Evolutionary conservation across 371 early-diverging fungal species (phyloP), one percentile per base, ranked within the genome.

Genomic region (Thermomucor indicae-seudaticae): DNA sequence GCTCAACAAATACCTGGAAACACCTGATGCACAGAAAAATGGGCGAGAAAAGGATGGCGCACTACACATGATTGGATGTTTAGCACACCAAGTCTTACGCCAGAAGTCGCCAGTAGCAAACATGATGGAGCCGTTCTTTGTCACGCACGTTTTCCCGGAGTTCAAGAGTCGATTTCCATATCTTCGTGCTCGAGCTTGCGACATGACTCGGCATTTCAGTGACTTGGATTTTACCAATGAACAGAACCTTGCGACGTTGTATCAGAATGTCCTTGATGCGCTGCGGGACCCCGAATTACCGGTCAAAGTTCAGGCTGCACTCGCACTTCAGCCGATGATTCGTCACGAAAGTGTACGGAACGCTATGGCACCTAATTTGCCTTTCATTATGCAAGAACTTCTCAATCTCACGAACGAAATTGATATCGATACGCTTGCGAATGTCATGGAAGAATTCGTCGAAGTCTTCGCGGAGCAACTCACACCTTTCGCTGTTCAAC

Each of bases 11-110:
- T 70, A 75, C 42, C 22, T 76, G 49, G 77, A 79, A 45, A 63
- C 78, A 12, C 77, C 86, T 6, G 78, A 67, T 20, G 86, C 85
- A 17, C 69, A 80, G 40, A 80, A 84, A 65, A 75, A 87, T 52
- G 86, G 85, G n/a, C 72, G 75, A 14, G 78, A 81, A 17, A 95
- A 95, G 75, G 91, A 93, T 64, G 94, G 93, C 51, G 93, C 92
- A 1, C 65, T 97, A 25, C 72, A 73, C 47, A 91, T 95, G 87
- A 86, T 95, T 62, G 77, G 82, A 3, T 65, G 78, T 12, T 64
- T 92, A 14, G 72, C 85, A 17, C 72, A 79, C 37, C 55, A 75
- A 12, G 76, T 87, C 41, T 63, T 86, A 24, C 72, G 72, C 28
- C 73, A 79, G 67, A 87, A 88, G 55, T 82, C 85, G 5, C 80